Conservation (phyloP, 106 monocot species). For the Dendrobium officinale region DNA sequence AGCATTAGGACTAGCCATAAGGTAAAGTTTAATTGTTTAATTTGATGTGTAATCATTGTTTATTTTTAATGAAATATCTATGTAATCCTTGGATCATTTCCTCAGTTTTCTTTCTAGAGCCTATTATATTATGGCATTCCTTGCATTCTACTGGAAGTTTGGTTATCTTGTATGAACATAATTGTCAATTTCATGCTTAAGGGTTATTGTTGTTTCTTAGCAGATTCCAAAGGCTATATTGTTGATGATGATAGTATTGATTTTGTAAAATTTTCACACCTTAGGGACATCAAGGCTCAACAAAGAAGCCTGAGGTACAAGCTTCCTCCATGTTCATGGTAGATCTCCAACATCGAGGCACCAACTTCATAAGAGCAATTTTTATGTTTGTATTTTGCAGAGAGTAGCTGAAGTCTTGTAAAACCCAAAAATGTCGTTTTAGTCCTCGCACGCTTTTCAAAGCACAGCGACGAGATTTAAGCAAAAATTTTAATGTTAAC, state of each 20-base stretch:
- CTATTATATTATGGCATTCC: not conserved
- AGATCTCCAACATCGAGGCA: conserved; percentile 2
- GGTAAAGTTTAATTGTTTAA: not conserved
- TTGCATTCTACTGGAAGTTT: not conserved
- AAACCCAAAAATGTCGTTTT: no score
- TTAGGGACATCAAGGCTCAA: conserved; percentile 91
- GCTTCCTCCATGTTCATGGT: not conserved
- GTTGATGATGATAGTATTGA: conserved; percentile 97
- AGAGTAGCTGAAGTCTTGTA: conserved; percentile 83
- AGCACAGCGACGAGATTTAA: no score
- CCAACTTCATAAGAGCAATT: not conserved
- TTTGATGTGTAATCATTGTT: not conserved
- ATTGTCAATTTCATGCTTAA: not conserved
- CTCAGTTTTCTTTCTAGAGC: not conserved
- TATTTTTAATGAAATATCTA: not conserved
- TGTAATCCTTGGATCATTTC: not conserved
- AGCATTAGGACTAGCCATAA: not conserved
- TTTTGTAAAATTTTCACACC: conserved; percentile 75
- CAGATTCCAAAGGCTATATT: conserved; percentile 95
- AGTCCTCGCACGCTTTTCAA: no score
- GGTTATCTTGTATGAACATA: not conserved
- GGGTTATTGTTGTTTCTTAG: conserved; percentile 10
- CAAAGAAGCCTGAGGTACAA: conserved; percentile 86
- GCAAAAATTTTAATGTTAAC: no score
- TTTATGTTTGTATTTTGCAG: conserved; percentile 27